Evolutionary conservation across 257 asterid species (phyloP), one percentile per base, ranked within the genome.

Genomic region (Gentiana dahurica): DNA sequence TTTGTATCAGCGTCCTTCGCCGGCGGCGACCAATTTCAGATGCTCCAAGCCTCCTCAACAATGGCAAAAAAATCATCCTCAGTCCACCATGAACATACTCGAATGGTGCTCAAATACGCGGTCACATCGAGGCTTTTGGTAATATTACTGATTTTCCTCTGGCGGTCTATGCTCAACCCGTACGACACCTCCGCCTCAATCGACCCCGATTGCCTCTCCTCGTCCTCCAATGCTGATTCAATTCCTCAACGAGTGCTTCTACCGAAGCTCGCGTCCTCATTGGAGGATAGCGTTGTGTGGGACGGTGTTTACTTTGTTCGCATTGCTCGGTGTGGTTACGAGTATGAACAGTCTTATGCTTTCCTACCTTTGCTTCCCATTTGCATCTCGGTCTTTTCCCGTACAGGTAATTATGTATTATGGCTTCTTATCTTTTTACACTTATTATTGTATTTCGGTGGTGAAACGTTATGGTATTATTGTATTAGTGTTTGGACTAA

Each of bases 311-410:
- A 87, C 77, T 91, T 83, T 61, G 68, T 71, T 24, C 95, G 97
- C 59, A 79, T 83, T 8, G 93, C 94, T 0, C 78, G 85, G 73
- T 91, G 98, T 54, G 95, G 97, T 51, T 91, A 91, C 59, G 98
- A 91, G 56, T 91, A 91, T 64, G 98, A 91, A 57, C 98, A 91
- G 73, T 54, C 81, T 67, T 91, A 91, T 37, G 98, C 98, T 1
- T 87, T 87, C 68, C 73, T 83, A 72, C 98, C 98, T 33, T 64
- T 91, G 78, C 92, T 91, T n/a, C 96, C 98, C 53, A 67, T 87
- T 66, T 83, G 76, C 81, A 69, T 81, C 34, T 80, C 85, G 2
- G 6, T 83, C 37, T 51, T 91, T 66, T 83, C 94, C n/a, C 70
- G 70, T 49, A 73, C 98, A 64, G 95, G 98, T 90, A 6, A 11